Conservation (phyloP, 495 filamentous ascomycete species). For the Aspergillus asperescens region DNA sequence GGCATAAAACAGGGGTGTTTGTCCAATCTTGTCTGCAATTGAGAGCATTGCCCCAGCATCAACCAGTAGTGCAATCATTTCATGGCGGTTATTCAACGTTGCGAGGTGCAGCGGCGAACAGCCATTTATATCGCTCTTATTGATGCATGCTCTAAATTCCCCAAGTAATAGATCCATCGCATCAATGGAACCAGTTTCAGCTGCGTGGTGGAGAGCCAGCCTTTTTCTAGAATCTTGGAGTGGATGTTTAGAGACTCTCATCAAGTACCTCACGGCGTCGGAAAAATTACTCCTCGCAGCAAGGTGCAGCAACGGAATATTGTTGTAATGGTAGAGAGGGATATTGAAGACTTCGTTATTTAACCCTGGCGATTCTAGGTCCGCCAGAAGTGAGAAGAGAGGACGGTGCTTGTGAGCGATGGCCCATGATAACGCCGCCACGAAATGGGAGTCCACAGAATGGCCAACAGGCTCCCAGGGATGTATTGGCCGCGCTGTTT, state of each 20-base stretch:
- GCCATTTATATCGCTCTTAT: too few species aligned
- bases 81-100: too few species aligned
- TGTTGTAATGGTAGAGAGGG: conserved; percentile 1
- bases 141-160: too few species aligned
- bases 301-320: not conserved
- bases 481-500: not conserved
- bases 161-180: too few species aligned
- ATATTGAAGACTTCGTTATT: not conserved
- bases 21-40: too few species aligned
- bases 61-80: too few species aligned
- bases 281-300: not conserved
- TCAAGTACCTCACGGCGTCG: not conserved
- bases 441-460: not conserved
- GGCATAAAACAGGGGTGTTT: too few species aligned
- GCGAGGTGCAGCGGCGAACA: too few species aligned
- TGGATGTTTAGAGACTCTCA: not conserved
- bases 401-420: not conserved
- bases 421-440: not conserved
- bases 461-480: not conserved
- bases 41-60: too few species aligned
- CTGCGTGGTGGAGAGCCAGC: not conserved
- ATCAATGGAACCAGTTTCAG: not conserved
- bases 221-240: not conserved
- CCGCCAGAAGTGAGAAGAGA: not conserved
- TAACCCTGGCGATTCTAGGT: too few species aligned